Evolutionary conservation across 306 rosid genomes (phyloP), one percentile per base, ranked within the genome.

Genomic region (Betula pendula): DNA sequence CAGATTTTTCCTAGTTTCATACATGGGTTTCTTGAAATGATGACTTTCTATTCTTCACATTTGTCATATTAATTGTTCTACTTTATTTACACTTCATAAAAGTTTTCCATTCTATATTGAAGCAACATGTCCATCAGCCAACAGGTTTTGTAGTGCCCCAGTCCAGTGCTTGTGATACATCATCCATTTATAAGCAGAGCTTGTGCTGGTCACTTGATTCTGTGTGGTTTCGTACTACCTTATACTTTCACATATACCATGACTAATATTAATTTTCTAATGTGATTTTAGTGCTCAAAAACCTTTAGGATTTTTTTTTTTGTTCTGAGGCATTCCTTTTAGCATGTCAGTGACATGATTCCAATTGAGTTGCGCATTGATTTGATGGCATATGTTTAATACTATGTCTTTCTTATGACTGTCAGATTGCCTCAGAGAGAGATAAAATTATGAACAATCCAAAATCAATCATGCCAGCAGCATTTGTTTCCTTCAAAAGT

Each of bases 401-500:
- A 66, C 70, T 79, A 65, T 53, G 17, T 80, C 56, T 56, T 62
- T 22, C 2, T 66, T 11, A 72, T 73, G 48, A 33, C 52, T 80
- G 73, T 73, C 90, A 95, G 98, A 88, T 90, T 77, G 90, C 83
- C 59, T 72, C 75, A 69, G 98, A 90, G 96, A 84, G 81, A 73
- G 90, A 88, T 0, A 90, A 73, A 80, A 83, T 93, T 10, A 77
- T 52, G 52, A 83, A 82, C 63, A 82, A 82, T 75, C 67, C 97
- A 6, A 95, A 88, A 76, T 89, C 77, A 50, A 76, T 87, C 79
- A 84, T 90, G 92, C 96, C 97, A 76, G 96, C 93, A 12, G 93
- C 98, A 22, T 95, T 95, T 83, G 98, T 95, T 78, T 95, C 99
- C 71, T 95, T 95, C 85, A 82, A 48, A 88, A 83, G 93, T 75